Percentiles rank a stretch among this genome's conserved stretches.
These are phyloP conservation scores for Aspergillus arachidicola DNA, from an alignment of 2,329 filamentous ascomycete species.

Conservation along the genomic window DNA sequence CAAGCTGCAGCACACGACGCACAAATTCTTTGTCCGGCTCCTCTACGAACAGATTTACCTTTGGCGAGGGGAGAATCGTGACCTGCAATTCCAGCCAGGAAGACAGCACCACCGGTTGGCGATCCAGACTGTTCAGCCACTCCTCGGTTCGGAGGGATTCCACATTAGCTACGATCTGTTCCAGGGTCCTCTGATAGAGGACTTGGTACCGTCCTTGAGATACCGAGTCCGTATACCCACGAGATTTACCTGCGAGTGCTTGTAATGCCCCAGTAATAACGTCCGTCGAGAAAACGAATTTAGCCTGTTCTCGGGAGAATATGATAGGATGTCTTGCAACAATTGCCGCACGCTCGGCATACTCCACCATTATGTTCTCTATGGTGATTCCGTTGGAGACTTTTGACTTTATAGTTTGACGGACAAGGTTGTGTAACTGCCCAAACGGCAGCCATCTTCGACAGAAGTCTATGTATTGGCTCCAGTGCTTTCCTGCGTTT, in stretches of 20 bases:
- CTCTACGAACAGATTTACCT: neutral
- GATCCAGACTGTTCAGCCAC: neutral
- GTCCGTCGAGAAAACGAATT: neutral
- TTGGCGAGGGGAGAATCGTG: neutral
- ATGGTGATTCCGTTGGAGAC: neutral
- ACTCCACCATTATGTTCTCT: neutral
- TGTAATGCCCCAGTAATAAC: neutral
- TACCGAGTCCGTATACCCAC: neutral
- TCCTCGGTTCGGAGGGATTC: neutral
- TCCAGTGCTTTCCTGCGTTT: neutral
- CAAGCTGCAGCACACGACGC: neutral
- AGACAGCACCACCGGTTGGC: neutral
- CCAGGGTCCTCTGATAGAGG: neutral
- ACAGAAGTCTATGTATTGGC: neutral
- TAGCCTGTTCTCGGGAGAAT: neutral
- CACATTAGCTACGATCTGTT: neutral
- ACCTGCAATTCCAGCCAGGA: neutral
- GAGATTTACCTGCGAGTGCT: neutral
- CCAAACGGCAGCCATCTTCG: neutral
- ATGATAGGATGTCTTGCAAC: neutral
- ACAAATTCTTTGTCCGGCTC: neutral
- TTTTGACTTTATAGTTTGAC: neutral
- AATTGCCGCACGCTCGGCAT: neutral
- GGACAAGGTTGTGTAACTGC: neutral
- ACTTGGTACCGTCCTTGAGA: neutral